Base-by-base conservation (phyloP, 208 protist genomes). In the Herpetomonas samuelpessoai region DNA sequence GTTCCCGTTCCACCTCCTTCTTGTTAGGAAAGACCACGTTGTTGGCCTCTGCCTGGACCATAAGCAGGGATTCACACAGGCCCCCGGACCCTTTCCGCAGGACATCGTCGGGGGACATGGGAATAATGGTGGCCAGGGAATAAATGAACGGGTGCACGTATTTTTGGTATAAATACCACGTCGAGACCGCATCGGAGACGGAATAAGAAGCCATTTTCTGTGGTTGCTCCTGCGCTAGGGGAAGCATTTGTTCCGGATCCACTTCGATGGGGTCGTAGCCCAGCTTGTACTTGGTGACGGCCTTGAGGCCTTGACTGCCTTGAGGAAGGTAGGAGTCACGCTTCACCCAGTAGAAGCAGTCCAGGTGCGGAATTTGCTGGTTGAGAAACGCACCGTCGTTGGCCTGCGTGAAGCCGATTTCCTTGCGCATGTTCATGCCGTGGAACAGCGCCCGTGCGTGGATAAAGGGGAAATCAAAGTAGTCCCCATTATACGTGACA, bases 81-180 rank as follows among this genome's bases (percentile, higher is more conserved):
- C 98, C 99, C 26, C 99, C 99, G 3, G 98, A 99, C 44, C 96
- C 98, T 69, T 99, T 99, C 49, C 98, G 86, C 58, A 99, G 83
- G 9, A 99, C 98, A 54, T 99, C 97, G 72, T 99, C 98, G 1
- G 99, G 97, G 21, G 95, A 77, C 88, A 99, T 95, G 4, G 99
- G 99, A 71, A 99, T 99, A 68, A 99, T 99, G 2, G 90, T 99
- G 73, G 98, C 98, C 19, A 99, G 88, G 0, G 99, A 99, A 73
- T 99, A 99, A 70, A 99, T 99, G 81, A 99, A 99, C 0, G 98
- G 97, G 73, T 99, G 96, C 12, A 99, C 97, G 71, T 99, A 99
- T 58, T 99, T 99, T 62, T 93, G 91, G 75, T 99, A 99, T 16
- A 99, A 82, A 76, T 99, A 99, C 85, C 99, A 99, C 0, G 99